phyloP scores from a whole-genome alignment of 2,329 filamentous ascomycete species.

The Rosellinia necatrix region DNA sequence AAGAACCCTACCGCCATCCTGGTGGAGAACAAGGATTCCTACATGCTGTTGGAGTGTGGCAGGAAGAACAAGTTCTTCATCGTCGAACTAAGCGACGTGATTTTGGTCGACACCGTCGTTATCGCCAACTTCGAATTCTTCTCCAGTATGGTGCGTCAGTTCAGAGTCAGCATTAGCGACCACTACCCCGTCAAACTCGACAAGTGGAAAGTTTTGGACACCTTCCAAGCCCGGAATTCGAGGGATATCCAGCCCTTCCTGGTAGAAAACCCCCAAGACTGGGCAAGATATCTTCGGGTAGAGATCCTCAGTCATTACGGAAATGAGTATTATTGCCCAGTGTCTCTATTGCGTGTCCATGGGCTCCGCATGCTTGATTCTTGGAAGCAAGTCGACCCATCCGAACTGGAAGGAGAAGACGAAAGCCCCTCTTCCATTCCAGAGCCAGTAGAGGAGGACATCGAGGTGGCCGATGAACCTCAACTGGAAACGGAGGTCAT shows the following conservation, averaged over 20 bases:
- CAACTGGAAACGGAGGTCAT: conserved; percentile 30
- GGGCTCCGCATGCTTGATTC: conserved; percentile 97
- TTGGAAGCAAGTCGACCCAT: conserved; percentile 77
- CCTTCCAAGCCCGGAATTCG: conserved; percentile 89
- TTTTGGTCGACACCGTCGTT: conserved; percentile 92
- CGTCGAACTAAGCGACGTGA: conserved; percentile 86
- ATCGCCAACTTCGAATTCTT: conserved; percentile 99
- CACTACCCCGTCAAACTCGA: conserved; percentile 91
- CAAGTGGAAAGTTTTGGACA: conserved; percentile 87
- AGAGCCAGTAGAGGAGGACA: conserved; percentile 41
- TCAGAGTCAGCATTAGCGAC: conserved; percentile 90
- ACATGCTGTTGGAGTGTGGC: conserved; percentile 93
- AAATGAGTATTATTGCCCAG: conserved; percentile 93
- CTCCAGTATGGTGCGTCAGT: conserved; percentile 91
- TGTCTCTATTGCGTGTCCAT: conserved; percentile 89
- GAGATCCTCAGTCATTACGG: conserved; percentile 94
- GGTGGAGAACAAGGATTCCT: conserved; percentile 97
- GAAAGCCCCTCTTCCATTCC: conserved; percentile 39
- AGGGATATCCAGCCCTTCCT: conserved; percentile 93
- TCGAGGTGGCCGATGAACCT: conserved; percentile 28
- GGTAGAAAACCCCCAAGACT: conserved; percentile 92
- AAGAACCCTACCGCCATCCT: conserved; percentile 89
- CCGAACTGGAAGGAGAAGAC: conserved; percentile 65
- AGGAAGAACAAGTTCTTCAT: conserved; percentile 90
- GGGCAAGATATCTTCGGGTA: conserved; percentile 89